These are phyloP conservation scores for Monosporascus sp. DNA, from an alignment of 2,329 filamentous ascomycete genomes.

Conservation along the genomic window DNA sequence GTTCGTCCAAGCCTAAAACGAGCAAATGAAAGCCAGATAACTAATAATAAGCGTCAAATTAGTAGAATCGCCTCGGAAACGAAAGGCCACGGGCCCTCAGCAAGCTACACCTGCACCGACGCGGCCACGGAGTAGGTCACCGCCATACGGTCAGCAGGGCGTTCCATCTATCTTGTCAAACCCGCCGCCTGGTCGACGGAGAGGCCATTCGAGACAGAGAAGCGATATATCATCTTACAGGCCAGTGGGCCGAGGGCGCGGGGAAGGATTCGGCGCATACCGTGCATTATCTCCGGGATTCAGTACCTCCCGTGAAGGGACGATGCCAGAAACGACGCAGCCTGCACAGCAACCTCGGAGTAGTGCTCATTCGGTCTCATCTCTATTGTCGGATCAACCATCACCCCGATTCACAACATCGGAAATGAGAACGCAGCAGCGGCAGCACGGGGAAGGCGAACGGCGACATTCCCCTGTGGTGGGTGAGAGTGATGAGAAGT, in stretches of 20 bases:
- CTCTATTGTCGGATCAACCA: constrained; percentile 36
- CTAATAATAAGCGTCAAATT: constrained; percentile 43
- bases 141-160: constrained; percentile 48
- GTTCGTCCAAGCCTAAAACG: constrained; percentile 56
- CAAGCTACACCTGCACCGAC: constrained; percentile 41
- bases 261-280: constrained; percentile 27
- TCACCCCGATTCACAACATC: constrained; percentile 20
- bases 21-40: constrained; percentile 36
- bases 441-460: constrained; percentile 21
- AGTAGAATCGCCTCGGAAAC: constrained; percentile 77
- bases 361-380: constrained; percentile 38
- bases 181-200: constrained; percentile 47
- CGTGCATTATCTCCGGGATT: constrained; percentile 33
- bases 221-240: constrained; percentile 56
- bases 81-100: constrained; percentile 63
- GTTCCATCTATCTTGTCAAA: constrained; percentile 44
- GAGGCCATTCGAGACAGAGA: constrained; percentile 57
- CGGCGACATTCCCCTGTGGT: constrained; percentile 26
- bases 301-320: constrained; percentile 27
- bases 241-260: constrained; percentile 31
- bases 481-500: constrained; percentile 27
- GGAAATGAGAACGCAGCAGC: constrained; percentile 21
- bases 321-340: constrained; percentile 24
- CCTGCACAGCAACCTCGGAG: constrained; percentile 26
- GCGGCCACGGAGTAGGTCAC: constrained; percentile 42